Base-by-base conservation (phyloP, 2,329 filamentous ascomycete genomes). In the Fusarium neocosmosporiellum region DNA sequence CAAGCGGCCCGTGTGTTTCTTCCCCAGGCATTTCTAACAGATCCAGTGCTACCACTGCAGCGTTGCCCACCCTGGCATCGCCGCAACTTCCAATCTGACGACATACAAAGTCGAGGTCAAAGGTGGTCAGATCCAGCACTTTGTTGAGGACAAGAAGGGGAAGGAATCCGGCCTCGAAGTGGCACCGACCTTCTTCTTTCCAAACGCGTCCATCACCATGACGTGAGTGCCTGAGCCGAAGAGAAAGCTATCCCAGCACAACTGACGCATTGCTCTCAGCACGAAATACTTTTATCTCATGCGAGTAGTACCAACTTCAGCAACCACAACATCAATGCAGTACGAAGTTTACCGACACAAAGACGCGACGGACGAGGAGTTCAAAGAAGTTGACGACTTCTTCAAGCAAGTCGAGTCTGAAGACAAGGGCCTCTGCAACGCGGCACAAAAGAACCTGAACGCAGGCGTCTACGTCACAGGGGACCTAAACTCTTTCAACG, bases 341-440 rank as follows among this genome's bases (percentile, higher is more conserved):
- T 74, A 74, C 7, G 72, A 92, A 76, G 86, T 91, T 29, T 91
- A 86, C 83, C 85, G 88, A 67, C 88, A 91, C 83, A 89, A 87
- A 74, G 82, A 87, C 70, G 86, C 88, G 2, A 84, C 84, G 1
- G 86, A 90, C 11, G 86, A 87, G 16, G 86, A 89, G 37, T 91
- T 91, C 75, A 79, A 85, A 9, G 80, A 82, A 31, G 87, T 91
- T 73, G 86, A 85, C 78, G 79, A 86, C 13, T 88, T 91, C 73
- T 92, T 91, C 81, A 88, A 88, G 78, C 86, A 87, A 37, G 86
- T 92, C 76, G 88, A 91, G 86, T 83, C 84, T 3, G 90, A 92
- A 78, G 90, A 92, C 81, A 91, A 91, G 74, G 83, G 86, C 1
- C 85, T 92, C 7, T 91, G 89, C 80, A 83, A 86, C 67, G 84